Evolutionary conservation across 164 flowering plant genomes (phyloP), one percentile per base, ranked within the genome.

Genomic region (Vitis rupestris): DNA sequence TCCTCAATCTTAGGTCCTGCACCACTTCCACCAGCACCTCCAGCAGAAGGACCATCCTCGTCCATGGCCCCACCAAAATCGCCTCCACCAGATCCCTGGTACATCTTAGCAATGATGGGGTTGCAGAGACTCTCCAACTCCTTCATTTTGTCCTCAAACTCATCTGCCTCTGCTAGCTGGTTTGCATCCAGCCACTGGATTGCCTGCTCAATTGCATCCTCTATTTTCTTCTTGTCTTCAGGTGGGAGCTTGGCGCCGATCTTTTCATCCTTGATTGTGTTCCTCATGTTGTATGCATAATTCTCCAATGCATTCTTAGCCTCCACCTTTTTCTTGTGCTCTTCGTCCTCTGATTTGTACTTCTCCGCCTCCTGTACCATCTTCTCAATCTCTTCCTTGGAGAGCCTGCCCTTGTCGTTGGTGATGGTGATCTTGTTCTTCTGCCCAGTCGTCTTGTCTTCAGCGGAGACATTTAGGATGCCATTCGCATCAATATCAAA

Each of bases 1-100:
- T 76, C 79, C 75, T 76, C 79, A 29, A 77, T 77, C 75, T 77
- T 77, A 69, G 80, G 80, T 4, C 80, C 80, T n/a, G 80, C 72
- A n/a, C 77, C 77, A 29, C 72, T 67, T 29, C 66, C 71, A 37
- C 67, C 56, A 17, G 63, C 71, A 37, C 67, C 56, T 12, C 68
- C 64, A 8, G 44, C 53, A 16, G 80, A 13, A 54, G 80, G 76
- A 67, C 57, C 77, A 59, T 74, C 77, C 49, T 77, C 77, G 59
- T 77, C 80, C 74, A 74, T 70, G 30, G 57, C 65, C 13, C 70
- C 80, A 61, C 68, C 80, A 44, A 11, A 9, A 11, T 72, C 76
- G 37, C 67, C 76, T 50, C 67, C 76, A 14, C 70, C 76, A n/a
- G 70, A 65, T 13, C 76, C 76, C n/a, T 77, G 80, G 69, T 77